Conservation (phyloP, 2,329 filamentous ascomycete species). For the Talaromyces sp. region DNA sequence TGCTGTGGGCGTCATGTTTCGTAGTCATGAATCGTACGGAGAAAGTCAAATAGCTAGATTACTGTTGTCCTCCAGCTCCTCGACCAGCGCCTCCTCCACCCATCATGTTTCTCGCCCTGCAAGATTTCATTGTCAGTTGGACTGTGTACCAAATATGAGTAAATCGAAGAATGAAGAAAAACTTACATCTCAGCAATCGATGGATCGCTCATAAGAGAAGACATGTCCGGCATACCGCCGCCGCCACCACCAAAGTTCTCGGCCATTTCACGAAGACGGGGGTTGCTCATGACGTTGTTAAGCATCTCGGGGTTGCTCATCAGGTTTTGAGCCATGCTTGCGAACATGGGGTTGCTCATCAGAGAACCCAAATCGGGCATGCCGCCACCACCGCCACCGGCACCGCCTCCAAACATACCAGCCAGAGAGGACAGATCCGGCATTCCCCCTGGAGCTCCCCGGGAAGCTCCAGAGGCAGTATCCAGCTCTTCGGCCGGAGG, state of each 20-base stretch:
- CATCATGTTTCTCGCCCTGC: conserved; percentile 65
- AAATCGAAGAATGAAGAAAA: neutral
- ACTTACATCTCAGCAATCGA: conserved; percentile 87
- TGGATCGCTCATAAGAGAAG: conserved; percentile 84
- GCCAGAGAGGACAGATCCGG: conserved; percentile 68
- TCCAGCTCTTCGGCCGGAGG: conserved; percentile 49
- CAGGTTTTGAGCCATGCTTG: conserved; percentile 91
- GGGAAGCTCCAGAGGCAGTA: conserved; percentile 41
- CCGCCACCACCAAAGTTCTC: conserved; percentile 61
- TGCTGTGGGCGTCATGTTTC: neutral
- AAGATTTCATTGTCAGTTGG: conserved; percentile 11
- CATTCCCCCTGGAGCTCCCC: conserved; percentile 56
- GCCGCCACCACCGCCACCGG: conserved; percentile 56
- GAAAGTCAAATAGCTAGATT: neutral
- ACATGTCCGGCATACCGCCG: conserved; percentile 85
- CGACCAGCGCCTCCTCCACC: conserved; percentile 47
- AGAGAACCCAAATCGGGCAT: conserved; percentile 84
- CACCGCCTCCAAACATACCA: conserved; percentile 63
- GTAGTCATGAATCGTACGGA: neutral
- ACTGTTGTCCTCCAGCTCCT: conserved; percentile 16
- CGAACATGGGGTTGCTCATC: conserved; percentile 98
- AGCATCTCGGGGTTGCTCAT: conserved; percentile 97
- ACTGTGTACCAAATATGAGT: conserved; percentile 2
- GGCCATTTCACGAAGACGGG: conserved; percentile 80
- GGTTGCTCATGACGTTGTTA: conserved; percentile 91